phyloP scores from a whole-genome alignment of 805 yeast species.

The Saturnispora kantuleensis region DNA sequence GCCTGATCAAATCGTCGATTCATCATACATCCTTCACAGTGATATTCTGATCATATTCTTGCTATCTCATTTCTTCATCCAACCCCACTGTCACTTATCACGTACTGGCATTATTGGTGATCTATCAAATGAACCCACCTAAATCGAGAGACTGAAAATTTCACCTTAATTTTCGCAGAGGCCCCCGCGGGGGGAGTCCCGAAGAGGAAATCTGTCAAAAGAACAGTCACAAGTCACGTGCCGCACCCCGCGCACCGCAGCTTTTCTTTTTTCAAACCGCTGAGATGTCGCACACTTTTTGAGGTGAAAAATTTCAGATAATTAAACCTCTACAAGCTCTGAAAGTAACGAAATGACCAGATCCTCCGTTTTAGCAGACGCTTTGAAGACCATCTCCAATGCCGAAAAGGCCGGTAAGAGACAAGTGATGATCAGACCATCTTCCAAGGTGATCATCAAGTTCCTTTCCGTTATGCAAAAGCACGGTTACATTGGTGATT shows the following conservation, averaged over 20 bases:
- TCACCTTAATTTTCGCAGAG: not conserved
- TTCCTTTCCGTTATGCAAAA: slow-evolving; percentile 95
- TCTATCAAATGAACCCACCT: not conserved
- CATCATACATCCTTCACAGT: too few relatives aligned
- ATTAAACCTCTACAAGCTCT: not conserved
- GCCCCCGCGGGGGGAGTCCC: not conserved
- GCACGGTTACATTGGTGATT: slow-evolving; percentile 98
- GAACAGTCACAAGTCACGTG: slow-evolving; percentile 1
- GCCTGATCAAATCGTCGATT: too few relatives aligned
- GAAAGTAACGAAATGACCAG: slow-evolving; percentile 62
- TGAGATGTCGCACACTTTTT: not conserved
- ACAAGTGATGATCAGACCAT: slow-evolving; percentile 97
- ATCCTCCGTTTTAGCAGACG: slow-evolving; percentile 97
- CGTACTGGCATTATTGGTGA: slow-evolving; percentile 4
- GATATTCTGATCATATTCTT: not conserved
- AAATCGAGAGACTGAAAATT: too few relatives aligned
- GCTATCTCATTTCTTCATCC: too few relatives aligned
- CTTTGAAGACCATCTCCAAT: slow-evolving; percentile 95
- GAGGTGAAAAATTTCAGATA: not conserved
- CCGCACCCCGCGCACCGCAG: slow-evolving; percentile 2
- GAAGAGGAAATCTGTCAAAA: not conserved
- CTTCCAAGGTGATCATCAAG: slow-evolving; percentile 96
- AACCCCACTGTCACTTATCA: not conserved
- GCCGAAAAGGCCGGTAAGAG: slow-evolving; percentile 99
- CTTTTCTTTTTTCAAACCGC: not conserved